Conservation (phyloP, 768 basidiomycete genomes). For the Galerina sulciceps region DNA sequence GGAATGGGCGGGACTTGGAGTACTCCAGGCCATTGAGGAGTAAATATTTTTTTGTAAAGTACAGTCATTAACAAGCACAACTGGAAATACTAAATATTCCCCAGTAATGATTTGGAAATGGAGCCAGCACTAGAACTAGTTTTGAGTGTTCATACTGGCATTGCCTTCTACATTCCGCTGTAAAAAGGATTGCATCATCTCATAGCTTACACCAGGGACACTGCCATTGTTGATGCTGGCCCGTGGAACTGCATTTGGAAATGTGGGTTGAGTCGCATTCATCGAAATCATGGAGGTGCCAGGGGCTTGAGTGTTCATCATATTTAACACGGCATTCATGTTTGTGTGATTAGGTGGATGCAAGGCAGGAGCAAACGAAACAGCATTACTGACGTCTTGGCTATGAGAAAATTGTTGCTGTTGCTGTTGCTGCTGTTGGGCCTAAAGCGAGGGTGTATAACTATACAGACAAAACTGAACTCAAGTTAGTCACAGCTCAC, state of each 20-base stretch:
- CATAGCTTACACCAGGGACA: constrained; percentile 33
- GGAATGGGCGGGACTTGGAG: constrained; percentile 70
- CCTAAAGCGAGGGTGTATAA: constrained; percentile 18
- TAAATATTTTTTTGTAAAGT: not conserved
- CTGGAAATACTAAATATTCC: not conserved
- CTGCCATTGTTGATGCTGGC: constrained; percentile 1
- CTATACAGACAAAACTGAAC: not conserved
- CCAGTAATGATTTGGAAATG: not conserved
- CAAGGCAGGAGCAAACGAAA: constrained; percentile 1
- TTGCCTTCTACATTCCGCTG: constrained; percentile 35
- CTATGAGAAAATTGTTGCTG: constrained; percentile 25
- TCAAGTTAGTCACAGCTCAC: not conserved
- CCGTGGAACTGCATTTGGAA: constrained; percentile 2
- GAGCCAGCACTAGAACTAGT: not conserved
- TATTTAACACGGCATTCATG: constrained; percentile 18
- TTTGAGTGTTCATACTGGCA: constrained; percentile 9
- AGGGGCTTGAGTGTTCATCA: constrained; percentile 17
- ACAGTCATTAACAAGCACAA: not conserved
- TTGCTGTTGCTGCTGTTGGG: constrained; percentile 28
- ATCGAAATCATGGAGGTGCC: constrained; percentile 8
- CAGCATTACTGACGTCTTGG: constrained; percentile 2
- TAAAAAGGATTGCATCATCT: constrained; percentile 49
- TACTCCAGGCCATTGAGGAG: constrained; percentile 39
- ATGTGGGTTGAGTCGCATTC: constrained; percentile 18
- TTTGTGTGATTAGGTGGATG: constrained; percentile 15